phyloP scores from a whole-genome alignment of 148 eudicot genomes.

The Salicornia ramosissima region DNA sequence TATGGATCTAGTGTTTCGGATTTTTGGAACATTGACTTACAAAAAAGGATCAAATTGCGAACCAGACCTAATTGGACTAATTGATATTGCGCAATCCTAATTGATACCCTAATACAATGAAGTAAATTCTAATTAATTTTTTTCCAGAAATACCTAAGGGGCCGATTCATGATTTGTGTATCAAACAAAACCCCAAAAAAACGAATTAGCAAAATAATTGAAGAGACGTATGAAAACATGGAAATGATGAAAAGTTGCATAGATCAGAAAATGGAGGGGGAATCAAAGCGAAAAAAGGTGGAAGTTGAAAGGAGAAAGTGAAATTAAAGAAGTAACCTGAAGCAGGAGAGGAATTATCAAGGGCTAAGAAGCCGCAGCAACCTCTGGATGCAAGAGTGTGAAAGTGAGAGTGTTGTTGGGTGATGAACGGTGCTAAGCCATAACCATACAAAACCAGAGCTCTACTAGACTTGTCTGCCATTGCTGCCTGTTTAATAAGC shows the following conservation, averaged over 20 bases:
- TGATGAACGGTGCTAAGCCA: constrained; percentile 55
- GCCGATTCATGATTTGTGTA: too few species aligned
- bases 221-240: not conserved
- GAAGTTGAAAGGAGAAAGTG: constrained; percentile 1
- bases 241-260: constrained; percentile 5
- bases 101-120: too few species aligned
- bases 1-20: too few species aligned
- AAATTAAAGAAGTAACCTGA: constrained; percentile 38
- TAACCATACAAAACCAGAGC: constrained; percentile 70
- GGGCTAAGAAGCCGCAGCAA: constrained; percentile 72
- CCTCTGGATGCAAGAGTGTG: constrained; percentile 59
- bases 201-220: not conserved
- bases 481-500: constrained; percentile 10
- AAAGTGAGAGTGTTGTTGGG: constrained; percentile 53
- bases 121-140: too few species aligned
- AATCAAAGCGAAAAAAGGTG: not conserved
- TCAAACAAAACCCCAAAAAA: constrained; percentile 22
- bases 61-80: too few species aligned
- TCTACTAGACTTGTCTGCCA: constrained; percentile 97
- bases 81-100: too few species aligned
- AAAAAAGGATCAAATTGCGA: too few species aligned
- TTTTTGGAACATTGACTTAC: too few species aligned
- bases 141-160: too few species aligned
- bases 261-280: not conserved
- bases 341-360: constrained; percentile 49